phyloP scores from a whole-genome alignment of 306 rosid species.

The Pyrus communis region DNA sequence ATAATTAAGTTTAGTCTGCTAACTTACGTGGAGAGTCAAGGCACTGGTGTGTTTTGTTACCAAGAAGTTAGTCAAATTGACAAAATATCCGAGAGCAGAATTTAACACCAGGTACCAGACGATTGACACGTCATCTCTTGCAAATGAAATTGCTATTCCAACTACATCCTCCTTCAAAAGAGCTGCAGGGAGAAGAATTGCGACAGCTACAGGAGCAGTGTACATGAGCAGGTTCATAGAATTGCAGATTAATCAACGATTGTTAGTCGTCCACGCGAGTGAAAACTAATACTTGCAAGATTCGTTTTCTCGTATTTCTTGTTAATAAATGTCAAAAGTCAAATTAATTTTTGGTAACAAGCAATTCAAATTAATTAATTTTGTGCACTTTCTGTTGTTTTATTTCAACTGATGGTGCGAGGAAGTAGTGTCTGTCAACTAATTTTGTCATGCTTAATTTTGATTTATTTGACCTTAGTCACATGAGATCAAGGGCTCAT shows the following conservation, averaged over 20 bases:
- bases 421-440: no score
- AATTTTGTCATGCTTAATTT: not conserved
- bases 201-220: conserved; percentile 95
- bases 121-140: conserved; percentile 80
- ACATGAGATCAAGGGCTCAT: not conserved
- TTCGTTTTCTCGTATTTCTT: no score
- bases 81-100: conserved; percentile 76
- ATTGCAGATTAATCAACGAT: no score
- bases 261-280: no score
- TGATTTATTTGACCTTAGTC: not conserved
- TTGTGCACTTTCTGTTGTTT: not conserved
- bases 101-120: conserved; percentile 86
- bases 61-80: conserved; percentile 89
- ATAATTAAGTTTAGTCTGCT: not conserved
- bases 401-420: not conserved
- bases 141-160: conserved; percentile 88
- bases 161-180: conserved; percentile 81
- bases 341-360: no score
- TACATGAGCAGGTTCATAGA: not conserved
- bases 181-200: conserved; percentile 93
- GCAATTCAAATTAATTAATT: no score
- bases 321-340: not conserved
- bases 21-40: conserved; percentile 81
- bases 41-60: conserved; percentile 97
- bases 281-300: not conserved